Evolutionary conservation across 805 yeast genomes (phyloP), one percentile per base, ranked within the genome.

Genomic region (Lipomyces chichibuensis): DNA sequence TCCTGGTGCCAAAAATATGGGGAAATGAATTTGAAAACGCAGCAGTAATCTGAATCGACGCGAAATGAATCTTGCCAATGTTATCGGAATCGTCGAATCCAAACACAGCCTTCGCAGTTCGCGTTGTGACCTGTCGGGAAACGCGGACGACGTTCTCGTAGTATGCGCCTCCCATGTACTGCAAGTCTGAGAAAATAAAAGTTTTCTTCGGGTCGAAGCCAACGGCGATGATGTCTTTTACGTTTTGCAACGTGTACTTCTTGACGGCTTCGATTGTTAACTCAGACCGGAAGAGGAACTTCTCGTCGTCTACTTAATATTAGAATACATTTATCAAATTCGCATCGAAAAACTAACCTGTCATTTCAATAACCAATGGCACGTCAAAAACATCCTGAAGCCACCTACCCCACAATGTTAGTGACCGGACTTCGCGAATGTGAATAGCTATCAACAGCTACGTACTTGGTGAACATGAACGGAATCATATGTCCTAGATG

Each of bases 401-500:
- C 98, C 98, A 95, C 79, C 73, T 71, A 35, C 14, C 20, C 49
- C 11, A n/a, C 8, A 43, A 9, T 17, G 37, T 27, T 17, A 59
- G 33, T 32, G 14, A 14, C 14, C n/a, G 23, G 8, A 62, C 9
- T 3, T 20, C 17, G 25, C 35, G 9, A 27, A 17, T 8, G 14
- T 11, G 27, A 17, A 55, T n/a, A 11, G 27, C 13, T 14, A 13
- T 6, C 4, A 37, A 37, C 13, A 13, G 14, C 39, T 3, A 27
- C 70, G 17, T 52, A 69, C 73, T 93, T 92, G 65, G 99, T 95
- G 82, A 95, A 95, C 39, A 90, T 79, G 77, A 95, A 95, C 20
- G 99, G 99, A 68, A 93, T 85, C 92, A 94, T 88, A 79, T 95
- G 99, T 62, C 99, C 99, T 81, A 95, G 83, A 78, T 95, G 99